These are phyloP conservation scores for Vachellia pachyceras DNA, from an alignment of 306 rosid species.

Conservation along the genomic window DNA sequence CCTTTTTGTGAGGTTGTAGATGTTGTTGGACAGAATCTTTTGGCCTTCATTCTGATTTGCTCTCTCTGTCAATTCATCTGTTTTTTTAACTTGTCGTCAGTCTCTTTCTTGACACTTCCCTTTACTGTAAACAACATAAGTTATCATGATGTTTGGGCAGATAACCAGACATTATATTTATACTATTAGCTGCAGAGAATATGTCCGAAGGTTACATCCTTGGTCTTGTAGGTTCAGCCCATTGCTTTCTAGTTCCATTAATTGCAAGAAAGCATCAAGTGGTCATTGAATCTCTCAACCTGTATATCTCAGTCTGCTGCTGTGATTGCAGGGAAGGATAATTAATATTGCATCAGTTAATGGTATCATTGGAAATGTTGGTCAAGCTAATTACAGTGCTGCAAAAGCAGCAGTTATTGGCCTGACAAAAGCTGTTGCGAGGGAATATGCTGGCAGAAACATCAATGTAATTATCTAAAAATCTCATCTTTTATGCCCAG, in stretches of 20 bases:
- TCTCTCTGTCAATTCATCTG: slow-evolving; percentile 2
- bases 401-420: slow-evolving; percentile 96
- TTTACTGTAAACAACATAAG: too few relatives aligned
- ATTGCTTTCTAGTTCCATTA: background rate
- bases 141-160: too few relatives aligned
- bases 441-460: slow-evolving; percentile 83
- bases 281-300: slow-evolving; percentile 16
- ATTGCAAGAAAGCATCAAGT: slow-evolving; percentile 5
- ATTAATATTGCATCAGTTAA: slow-evolving; percentile 80
- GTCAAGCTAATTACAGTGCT: slow-evolving; percentile 94
- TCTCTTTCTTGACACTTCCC: background rate
- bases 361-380: slow-evolving; percentile 79
- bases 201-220: background rate
- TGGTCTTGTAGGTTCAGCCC: slow-evolving; percentile 12
- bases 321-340: slow-evolving; percentile 77
- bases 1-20: background rate
- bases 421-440: slow-evolving; percentile 81
- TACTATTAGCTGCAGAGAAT: too few relatives aligned
- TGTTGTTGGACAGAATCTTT: slow-evolving; percentile 21
- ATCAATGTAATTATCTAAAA: slow-evolving; percentile 54
- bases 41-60: background rate
- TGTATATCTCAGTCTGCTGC: slow-evolving; percentile 15
- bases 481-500: background rate
- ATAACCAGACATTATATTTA: too few relatives aligned
- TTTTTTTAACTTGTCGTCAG: background rate